Evolutionary conservation across 2,329 filamentous ascomycete species (phyloP).

Genomic region (Aspergillus neotritici): DNA sequence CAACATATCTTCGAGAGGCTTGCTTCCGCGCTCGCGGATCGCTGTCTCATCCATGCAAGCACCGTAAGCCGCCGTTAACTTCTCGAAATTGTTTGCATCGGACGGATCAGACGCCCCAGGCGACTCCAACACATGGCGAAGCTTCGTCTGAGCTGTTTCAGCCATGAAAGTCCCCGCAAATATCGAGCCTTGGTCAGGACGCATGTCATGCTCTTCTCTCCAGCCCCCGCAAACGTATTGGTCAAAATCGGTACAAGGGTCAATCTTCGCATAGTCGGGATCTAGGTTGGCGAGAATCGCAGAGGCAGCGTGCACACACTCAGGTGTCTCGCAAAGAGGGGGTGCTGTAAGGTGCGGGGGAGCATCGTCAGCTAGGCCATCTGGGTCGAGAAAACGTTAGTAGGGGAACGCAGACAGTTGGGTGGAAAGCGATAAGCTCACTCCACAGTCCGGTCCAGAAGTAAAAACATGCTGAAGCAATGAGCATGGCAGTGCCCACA

Average conservation of each 20-base stretch:
- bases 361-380: slow-evolving; percentile 7
- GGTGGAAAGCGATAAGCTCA: background rate
- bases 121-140: slow-evolving; percentile 60
- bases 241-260: slow-evolving; percentile 66
- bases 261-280: slow-evolving; percentile 56
- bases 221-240: slow-evolving; percentile 64
- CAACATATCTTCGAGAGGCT: slow-evolving; percentile 55
- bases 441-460: slow-evolving; percentile 6
- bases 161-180: slow-evolving; percentile 58
- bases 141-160: slow-evolving; percentile 53
- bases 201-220: slow-evolving; percentile 58
- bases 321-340: slow-evolving; percentile 50
- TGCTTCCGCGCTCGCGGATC: slow-evolving; percentile 51
- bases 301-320: slow-evolving; percentile 59
- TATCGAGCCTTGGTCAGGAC: slow-evolving; percentile 56
- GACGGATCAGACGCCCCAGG: slow-evolving; percentile 33
- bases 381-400: slow-evolving; percentile 4
- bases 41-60: slow-evolving; percentile 60
- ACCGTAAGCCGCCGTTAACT: slow-evolving; percentile 59
- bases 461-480: slow-evolving; percentile 6
- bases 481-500: slow-evolving; percentile 4
- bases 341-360: slow-evolving; percentile 14
- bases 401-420: background rate
- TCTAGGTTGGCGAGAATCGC: slow-evolving; percentile 58
- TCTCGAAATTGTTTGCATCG: slow-evolving; percentile 53